Base-by-base conservation (phyloP, 2,329 filamentous ascomycete species). In the Ascochyta lentis region DNA sequence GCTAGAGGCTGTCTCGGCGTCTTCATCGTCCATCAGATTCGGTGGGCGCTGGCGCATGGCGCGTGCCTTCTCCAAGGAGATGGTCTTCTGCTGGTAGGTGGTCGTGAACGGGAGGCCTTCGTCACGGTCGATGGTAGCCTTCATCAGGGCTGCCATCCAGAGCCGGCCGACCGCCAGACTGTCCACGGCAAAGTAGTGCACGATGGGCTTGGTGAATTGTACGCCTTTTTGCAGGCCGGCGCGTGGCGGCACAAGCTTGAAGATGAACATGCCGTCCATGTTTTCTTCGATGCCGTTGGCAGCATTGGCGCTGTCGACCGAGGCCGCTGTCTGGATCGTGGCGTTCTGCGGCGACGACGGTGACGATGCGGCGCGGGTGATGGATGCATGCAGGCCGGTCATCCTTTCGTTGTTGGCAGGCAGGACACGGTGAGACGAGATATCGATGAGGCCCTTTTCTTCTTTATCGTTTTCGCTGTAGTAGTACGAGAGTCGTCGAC, bases 121-220 rank as follows among this genome's bases (percentile, higher is more conserved):
- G 65, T 99, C 95, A 58, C 94, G 89, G 72, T 98, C 94, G 67
- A 99, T 99, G 1, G 95, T 99, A 10, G 95, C 95, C 79, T 99
- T 99, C 91, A 99, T 96, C 47, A 99, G 80, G 6, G 95, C 95
- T 4, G 92, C 95, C 95, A 99, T 99, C 95, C 95, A 99, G 37
- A 96, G 80, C 12, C 95, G 87, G 15, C 95, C 95, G 71, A 95
- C 87, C 67, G 91, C 87, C 55, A 97, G 80, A 67, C 90, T 96
- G 48, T 96, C 93, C 22, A 97, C 92, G 5, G 96, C 95, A 75
- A 99, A 99, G 76, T 97, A 98, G 75, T 99, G 95, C 35, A 97
- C 91, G 8, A 92, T 95, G 4, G 95, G 95, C 75, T 97, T 97
- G 1, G 95, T 99, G 73, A 99, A 99, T 71, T 93, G 96, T 54